Percentiles rank a stretch among this genome's conserved stretches.
These are phyloP conservation scores for Colletotrichum higginsianum DNA, from an alignment of 2,329 filamentous ascomycete species.

Conservation along the genomic window DNA sequence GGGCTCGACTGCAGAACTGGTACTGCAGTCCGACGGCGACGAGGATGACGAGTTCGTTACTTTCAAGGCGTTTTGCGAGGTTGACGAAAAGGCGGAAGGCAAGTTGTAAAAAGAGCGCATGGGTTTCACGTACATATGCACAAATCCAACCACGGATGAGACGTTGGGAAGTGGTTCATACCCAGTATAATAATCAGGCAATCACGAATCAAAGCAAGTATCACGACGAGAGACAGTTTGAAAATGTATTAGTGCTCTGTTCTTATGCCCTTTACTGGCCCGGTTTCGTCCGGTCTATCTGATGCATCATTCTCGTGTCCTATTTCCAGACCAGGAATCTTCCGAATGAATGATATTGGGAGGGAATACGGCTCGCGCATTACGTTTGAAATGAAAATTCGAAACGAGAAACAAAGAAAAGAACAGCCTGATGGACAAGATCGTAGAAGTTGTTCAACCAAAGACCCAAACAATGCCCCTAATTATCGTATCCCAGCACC, in stretches of 20 bases:
- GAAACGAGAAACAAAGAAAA: background rate
- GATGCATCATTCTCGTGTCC: background rate
- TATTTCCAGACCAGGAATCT: background rate
- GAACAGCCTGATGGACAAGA: background rate
- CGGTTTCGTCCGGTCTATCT: background rate
- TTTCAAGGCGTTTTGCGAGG: constrained; percentile 95
- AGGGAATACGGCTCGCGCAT: too few relatives aligned
- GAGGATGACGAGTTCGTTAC: constrained; percentile 82
- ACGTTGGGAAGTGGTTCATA: constrained; percentile 28
- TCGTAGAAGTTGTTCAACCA: too few relatives aligned
- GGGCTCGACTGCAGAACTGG: constrained; percentile 86
- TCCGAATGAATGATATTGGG: background rate
- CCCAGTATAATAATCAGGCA: constrained; percentile 23
- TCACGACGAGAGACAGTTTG: constrained; percentile 9
- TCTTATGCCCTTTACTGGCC: background rate
- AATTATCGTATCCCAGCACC: background rate
- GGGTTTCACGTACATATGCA: background rate
- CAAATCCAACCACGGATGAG: background rate
- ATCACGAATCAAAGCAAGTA: background rate
- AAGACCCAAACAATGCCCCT: background rate
- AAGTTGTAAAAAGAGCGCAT: constrained; percentile 46
- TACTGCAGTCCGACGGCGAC: constrained; percentile 77
- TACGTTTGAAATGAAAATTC: background rate
- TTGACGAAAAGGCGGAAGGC: constrained; percentile 64
- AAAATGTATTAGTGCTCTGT: constrained; percentile 1